These are phyloP conservation scores for Fusarium cyanostomum DNA, from an alignment of 2,329 filamentous ascomycete genomes.

Conservation along the genomic window DNA sequence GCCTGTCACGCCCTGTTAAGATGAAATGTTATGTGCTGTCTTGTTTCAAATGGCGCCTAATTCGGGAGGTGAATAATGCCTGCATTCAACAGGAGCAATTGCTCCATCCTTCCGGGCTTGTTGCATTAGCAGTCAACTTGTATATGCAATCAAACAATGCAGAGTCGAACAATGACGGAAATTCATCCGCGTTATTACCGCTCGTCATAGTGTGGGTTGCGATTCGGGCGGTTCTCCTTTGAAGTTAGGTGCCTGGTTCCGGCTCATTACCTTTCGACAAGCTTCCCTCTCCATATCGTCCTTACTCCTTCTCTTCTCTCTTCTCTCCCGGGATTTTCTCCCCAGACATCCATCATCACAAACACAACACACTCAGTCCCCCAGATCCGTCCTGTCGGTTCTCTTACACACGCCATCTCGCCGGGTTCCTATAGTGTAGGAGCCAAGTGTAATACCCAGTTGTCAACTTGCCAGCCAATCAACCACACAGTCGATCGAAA, in stretches of 20 bases:
- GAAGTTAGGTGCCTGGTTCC: no score
- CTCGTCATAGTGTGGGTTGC: not conserved
- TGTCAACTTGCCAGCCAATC: constrained; percentile 1
- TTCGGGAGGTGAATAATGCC: not conserved
- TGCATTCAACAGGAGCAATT: not conserved
- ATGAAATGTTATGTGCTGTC: not conserved
- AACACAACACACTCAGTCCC: not conserved
- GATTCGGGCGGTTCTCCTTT: no score
- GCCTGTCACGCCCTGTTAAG: no score
- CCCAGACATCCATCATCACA: not conserved
- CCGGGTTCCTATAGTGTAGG: not conserved
- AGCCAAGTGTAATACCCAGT: not conserved
- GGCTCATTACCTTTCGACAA: no score
- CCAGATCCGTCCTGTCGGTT: constrained; percentile 5
- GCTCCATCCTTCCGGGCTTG: not conserved
- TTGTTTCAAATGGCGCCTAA: not conserved
- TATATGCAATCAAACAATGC: no score
- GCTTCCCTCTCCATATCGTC: no score
- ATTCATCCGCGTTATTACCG: not conserved
- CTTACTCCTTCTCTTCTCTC: no score
- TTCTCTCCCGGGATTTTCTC: not conserved
- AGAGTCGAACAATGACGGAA: not conserved
- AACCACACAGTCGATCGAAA: not conserved
- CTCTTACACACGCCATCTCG: constrained; percentile 1
- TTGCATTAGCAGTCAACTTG: no score